Conservation (phyloP, 2,329 filamentous ascomycete genomes). For the Fusarium sp. region DNA sequence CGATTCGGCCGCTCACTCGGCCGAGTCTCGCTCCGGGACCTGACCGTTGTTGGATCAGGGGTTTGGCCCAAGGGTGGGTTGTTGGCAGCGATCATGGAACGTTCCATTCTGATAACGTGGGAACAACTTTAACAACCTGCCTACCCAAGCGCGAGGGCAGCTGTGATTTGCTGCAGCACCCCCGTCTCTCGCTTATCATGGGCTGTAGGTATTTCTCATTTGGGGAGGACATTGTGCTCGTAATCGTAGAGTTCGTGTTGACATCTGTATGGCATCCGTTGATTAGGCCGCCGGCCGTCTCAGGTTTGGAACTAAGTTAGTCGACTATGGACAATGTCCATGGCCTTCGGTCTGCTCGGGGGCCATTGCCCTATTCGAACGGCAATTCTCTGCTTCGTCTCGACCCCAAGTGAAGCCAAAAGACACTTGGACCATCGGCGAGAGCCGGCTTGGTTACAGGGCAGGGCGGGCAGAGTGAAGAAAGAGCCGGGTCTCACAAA, state of each 20-base stretch:
- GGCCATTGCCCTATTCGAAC: neutral
- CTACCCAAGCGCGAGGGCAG: neutral
- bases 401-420: neutral
- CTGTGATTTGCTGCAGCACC: neutral
- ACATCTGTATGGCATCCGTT: neutral
- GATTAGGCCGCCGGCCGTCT: neutral
- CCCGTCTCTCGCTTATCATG: neutral
- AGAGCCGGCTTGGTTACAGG: constrained; percentile 28
- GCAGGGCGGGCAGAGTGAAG: neutral
- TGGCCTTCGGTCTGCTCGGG: neutral
- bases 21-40: constrained; percentile 19
- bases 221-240: neutral
- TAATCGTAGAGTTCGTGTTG: neutral
- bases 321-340: neutral
- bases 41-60: constrained; percentile 24
- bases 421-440: constrained; percentile 32
- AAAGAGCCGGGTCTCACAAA: constrained; percentile 13
- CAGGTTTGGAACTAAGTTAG: neutral
- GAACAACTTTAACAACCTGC: neutral
- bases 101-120: constrained; percentile 31
- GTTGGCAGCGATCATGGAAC: constrained; percentile 34
- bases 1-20: constrained; percentile 31
- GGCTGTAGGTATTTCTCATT: neutral
- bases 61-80: constrained; percentile 20
- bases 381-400: neutral